A percentile compares a stretch with the other conserved stretches of the same genome.
Conservation (phyloP, 2,329 filamentous ascomycete species). For the Pseudogymnoascus pannorum region DNA sequence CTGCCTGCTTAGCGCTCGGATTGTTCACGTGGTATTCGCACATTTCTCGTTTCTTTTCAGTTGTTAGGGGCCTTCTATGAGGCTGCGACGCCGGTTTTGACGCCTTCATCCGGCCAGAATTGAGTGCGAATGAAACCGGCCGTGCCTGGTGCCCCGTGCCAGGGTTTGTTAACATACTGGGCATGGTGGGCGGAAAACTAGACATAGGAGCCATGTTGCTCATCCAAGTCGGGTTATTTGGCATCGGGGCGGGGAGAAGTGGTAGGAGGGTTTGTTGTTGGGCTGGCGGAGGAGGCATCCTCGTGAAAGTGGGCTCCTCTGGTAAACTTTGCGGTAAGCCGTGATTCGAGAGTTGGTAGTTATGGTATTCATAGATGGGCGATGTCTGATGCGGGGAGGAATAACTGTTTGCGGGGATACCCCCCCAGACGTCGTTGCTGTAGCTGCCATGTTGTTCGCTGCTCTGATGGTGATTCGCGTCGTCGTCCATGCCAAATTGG, state of each 20-base stretch:
- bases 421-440: constrained; percentile 45
- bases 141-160: constrained; percentile 55
- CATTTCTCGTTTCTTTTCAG: constrained; percentile 85
- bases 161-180: constrained; percentile 72
- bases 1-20: constrained; percentile 85
- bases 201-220: neutral
- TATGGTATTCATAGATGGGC: constrained; percentile 61
- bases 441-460: constrained; percentile 39
- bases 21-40: constrained; percentile 89
- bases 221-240: no score
- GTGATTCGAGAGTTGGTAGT: constrained; percentile 53
- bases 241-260: constrained; percentile 54
- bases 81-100: constrained; percentile 44
- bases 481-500: constrained; percentile 30
- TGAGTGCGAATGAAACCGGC: constrained; percentile 47
- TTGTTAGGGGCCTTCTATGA: constrained; percentile 80
- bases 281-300: constrained; percentile 49
- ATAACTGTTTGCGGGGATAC: constrained; percentile 38
- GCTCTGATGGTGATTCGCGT: constrained; percentile 27
- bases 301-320: constrained; percentile 46
- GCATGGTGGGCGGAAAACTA: constrained; percentile 57
- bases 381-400: constrained; percentile 55
- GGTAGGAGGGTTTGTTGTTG: constrained; percentile 58
- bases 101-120: constrained; percentile 43
- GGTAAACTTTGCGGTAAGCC: constrained; percentile 53